Evolutionary conservation across 2,329 filamentous ascomycete species (phyloP), one percentile per base, ranked within the genome.

Genomic region (Fusarium domesticum): DNA sequence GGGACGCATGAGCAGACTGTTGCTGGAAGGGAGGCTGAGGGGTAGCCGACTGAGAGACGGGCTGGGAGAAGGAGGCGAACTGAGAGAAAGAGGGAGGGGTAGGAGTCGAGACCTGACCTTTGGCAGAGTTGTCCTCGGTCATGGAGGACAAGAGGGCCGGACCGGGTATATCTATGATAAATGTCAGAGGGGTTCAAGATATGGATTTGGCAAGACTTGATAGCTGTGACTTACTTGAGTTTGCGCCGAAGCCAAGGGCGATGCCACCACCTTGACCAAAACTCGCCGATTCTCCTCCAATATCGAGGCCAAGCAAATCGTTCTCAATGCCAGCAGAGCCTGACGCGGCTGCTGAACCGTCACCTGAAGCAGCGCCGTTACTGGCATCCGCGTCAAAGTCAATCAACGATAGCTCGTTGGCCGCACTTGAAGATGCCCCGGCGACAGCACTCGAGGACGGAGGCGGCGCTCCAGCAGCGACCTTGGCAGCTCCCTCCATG

Each of bases 331-430:
- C 84, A 42, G 80, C 83, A 1, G 80, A 70, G 45, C 80, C 77
- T 12, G 73, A 66, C 17, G 70, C 32, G 36, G 57, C 45, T 10
- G 39, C 47, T 35, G 43, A 35, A 6, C 43, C 15, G 33, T 32
- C 68, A 20, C 62, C 55, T 18, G 68, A 53, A 28, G 65, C 58
- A 35, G 63, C 53, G 6, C 72, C 65, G 23, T 72, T 69, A 35
- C 72, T 65, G 18, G 83, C 61, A 36, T 83, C 79, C 5, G 68
- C 84, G 48, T 86, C 88, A 60, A 98, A 91, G 64, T 98, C 93
- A 61, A 98, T 98, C 52, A 98, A 71, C 5, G 93, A 97, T 17
- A 96, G 71, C 66, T 96, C 91, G 59, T 89, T 77, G 5, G 71
- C 69, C 6, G 76, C 69, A 10, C 53, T 59, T 7, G 54, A 52